phyloP scores from a whole-genome alignment of 2,329 filamentous ascomycete genomes.

The Claviceps humidiphila region DNA sequence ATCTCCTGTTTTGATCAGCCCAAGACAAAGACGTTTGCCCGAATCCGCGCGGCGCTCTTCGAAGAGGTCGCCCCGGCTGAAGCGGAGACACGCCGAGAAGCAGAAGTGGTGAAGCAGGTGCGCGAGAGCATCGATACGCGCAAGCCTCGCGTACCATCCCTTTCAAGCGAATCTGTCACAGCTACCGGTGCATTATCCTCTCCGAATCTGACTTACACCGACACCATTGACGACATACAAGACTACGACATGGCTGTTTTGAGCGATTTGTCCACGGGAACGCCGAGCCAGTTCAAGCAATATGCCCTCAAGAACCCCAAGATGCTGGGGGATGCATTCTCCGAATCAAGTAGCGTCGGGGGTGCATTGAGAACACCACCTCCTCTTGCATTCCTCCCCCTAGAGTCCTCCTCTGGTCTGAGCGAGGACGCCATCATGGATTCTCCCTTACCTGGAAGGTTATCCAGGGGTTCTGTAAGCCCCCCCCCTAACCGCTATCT shows the following conservation, averaged over 20 bases:
- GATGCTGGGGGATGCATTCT: conserved; percentile 65
- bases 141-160: conserved; percentile 27
- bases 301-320: conserved; percentile 61
- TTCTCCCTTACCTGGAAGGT: conserved; percentile 39
- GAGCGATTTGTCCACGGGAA: conserved; percentile 34
- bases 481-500: background rate
- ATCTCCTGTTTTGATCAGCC: conserved; percentile 40
- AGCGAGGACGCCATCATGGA: conserved; percentile 65
- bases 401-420: conserved; percentile 44
- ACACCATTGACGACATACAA: conserved; percentile 53
- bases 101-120: conserved; percentile 90
- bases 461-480: conserved; percentile 19
- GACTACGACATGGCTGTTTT: conserved; percentile 59
- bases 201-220: conserved; percentile 51
- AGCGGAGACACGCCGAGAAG: conserved; percentile 77
- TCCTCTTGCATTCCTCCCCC: conserved; percentile 47
- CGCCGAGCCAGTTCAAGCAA: conserved; percentile 60
- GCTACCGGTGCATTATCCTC: conserved; percentile 51
- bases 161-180: conserved; percentile 32
- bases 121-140: conserved; percentile 71
- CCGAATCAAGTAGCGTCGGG: conserved; percentile 46
- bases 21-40: conserved; percentile 90
- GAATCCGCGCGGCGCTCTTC: conserved; percentile 76
- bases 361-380: conserved; percentile 47
- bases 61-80: conserved; percentile 85